Evolutionary conservation across 2,329 filamentous ascomycete genomes (phyloP).

Genomic region (Ceratocystis eucalypticola): DNA sequence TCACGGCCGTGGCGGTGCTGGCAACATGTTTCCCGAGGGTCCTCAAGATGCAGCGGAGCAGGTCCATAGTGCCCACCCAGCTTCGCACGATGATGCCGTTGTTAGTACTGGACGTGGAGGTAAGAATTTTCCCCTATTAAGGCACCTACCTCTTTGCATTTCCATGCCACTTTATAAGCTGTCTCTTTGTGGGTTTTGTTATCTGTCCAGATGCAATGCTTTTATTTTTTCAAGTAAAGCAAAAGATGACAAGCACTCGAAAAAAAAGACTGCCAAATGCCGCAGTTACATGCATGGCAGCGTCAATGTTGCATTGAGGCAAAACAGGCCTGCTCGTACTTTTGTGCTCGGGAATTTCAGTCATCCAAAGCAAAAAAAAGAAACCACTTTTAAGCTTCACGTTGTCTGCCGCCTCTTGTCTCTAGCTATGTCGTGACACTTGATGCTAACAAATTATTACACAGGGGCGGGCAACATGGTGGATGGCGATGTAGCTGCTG

Average conservation of each 20-base stretch:
- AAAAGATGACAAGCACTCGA: not conserved
- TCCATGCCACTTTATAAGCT: not conserved
- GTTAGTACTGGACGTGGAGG: constrained; percentile 48
- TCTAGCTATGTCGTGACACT: not conserved
- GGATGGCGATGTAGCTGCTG: constrained; percentile 31
- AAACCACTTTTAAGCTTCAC: not conserved
- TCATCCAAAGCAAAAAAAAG: too few species aligned
- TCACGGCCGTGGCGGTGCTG: constrained; percentile 47
- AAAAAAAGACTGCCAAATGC: not conserved
- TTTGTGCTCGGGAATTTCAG: not conserved
- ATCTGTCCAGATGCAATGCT: not conserved
- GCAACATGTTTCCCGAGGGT: constrained; percentile 46
- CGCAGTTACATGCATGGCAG: not conserved
- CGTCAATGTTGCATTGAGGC: constrained; percentile 2
- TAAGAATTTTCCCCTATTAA: constrained; percentile 25
- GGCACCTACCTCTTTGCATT: not conserved
- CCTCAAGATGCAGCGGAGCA: constrained; percentile 49
- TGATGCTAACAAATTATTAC: not conserved
- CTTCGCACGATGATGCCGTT: constrained; percentile 42
- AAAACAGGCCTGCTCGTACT: constrained; percentile 11
- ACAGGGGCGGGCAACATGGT: constrained; percentile 46
- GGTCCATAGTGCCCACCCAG: constrained; percentile 41
- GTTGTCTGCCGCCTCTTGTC: not conserved
- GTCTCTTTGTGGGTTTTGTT: not conserved
- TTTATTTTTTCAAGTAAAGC: not conserved